Conservation (phyloP, 2,329 filamentous ascomycete species). For the Apiospora pterosperma region DNA sequence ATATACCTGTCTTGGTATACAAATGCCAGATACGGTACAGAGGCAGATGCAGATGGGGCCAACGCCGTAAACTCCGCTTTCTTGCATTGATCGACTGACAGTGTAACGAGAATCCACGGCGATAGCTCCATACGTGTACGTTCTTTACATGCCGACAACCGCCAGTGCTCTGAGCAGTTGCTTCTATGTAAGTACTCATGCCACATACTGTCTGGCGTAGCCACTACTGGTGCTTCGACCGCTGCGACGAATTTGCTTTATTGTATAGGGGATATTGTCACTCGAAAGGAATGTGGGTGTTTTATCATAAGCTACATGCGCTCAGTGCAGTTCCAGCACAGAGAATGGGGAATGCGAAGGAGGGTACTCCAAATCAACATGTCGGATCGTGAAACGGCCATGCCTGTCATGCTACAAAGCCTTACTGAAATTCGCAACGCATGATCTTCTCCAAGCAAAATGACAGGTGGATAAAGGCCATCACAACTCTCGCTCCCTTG, state of each 20-base stretch:
- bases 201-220: too few relatives aligned
- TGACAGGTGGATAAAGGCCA: not conserved
- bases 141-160: too few relatives aligned
- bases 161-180: not conserved
- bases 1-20: too few relatives aligned
- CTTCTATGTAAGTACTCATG: too few relatives aligned
- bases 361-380: slow-evolving; percentile 4
- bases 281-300: slow-evolving; percentile 4
- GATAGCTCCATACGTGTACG: not conserved
- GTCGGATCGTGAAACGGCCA: not conserved
- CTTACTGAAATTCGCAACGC: not conserved
- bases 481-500: not conserved
- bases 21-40: too few relatives aligned
- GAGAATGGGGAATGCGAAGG: not conserved
- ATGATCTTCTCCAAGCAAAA: not conserved
- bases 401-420: not conserved
- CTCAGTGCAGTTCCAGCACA: not conserved
- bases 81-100: not conserved
- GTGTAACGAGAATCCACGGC: not conserved
- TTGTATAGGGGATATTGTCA: not conserved
- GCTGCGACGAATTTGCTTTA: not conserved
- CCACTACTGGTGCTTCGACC: not conserved
- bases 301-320: not conserved
- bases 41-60: not conserved
- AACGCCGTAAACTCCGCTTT: not conserved